Conservation (phyloP, 1,284 basidiomycete species). For the Exobasidium cylindrosporum region DNA sequence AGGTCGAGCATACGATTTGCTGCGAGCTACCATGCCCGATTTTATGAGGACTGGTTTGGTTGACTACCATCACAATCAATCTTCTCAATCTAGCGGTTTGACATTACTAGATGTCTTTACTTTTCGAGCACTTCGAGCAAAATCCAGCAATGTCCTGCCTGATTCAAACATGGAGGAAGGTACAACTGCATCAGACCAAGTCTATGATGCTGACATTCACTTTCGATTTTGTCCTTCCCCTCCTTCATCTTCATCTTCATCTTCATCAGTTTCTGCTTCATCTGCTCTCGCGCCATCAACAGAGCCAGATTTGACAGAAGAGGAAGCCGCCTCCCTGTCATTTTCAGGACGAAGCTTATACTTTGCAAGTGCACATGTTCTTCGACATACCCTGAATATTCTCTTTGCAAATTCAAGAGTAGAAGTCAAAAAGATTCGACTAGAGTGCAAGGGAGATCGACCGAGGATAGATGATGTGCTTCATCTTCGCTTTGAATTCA, state of each 20-base stretch:
- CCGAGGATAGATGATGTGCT: not conserved
- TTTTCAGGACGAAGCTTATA: slow-evolving; percentile 46
- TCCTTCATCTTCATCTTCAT: not conserved
- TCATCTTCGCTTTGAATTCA: slow-evolving; percentile 34
- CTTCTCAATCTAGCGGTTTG: not conserved
- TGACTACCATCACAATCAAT: slow-evolving; percentile 16
- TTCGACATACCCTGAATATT: slow-evolving; percentile 37
- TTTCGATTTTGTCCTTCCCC: not conserved
- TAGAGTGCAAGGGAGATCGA: slow-evolving; percentile 1
- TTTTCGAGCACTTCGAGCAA: not conserved
- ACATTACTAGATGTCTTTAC: slow-evolving; percentile 5
- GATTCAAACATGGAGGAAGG: not conserved
- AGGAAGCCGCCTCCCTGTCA: slow-evolving; percentile 25
- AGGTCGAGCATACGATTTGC: slow-evolving; percentile 20
- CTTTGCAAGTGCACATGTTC: slow-evolving; percentile 37
- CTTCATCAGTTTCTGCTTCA: not conserved
- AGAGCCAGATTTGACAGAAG: slow-evolving; percentile 1
- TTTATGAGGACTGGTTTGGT: slow-evolving; percentile 23
- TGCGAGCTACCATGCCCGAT: slow-evolving; percentile 21
- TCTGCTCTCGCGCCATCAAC: not conserved
- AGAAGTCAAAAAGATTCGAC: slow-evolving; percentile 24
- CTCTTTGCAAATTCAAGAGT: slow-evolving; percentile 38
- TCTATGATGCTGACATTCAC: slow-evolving; percentile 1
- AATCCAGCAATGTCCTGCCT: not conserved
- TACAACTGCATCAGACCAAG: not conserved